Conservation (phyloP, 2,329 filamentous ascomycete species). For the Lachnellula cervina region DNA sequence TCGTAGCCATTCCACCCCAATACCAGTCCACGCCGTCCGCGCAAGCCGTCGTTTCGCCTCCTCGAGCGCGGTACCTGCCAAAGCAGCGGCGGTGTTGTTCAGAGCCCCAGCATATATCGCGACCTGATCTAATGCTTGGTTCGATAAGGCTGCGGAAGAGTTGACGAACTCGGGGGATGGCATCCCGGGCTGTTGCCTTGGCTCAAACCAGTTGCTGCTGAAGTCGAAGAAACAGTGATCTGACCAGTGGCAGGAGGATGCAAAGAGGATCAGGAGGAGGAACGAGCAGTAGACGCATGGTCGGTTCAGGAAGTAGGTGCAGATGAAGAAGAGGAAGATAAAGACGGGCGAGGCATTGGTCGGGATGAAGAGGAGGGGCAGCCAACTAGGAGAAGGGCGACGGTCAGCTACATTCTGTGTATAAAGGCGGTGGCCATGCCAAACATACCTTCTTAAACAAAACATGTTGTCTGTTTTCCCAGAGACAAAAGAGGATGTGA, state of each 20-base stretch:
- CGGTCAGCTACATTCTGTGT: slow-evolving; percentile 13
- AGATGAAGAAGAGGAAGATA: slow-evolving; percentile 83
- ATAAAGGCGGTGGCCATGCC: background rate
- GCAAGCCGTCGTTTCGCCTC: slow-evolving; percentile 47
- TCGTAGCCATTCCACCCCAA: slow-evolving; percentile 81
- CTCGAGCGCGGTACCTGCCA: slow-evolving; percentile 64
- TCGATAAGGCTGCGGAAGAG: slow-evolving; percentile 19
- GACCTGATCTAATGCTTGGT: slow-evolving; percentile 33
- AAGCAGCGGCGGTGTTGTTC: slow-evolving; percentile 64
- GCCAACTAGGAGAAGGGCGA: slow-evolving; percentile 54
- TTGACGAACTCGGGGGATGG: slow-evolving; percentile 23
- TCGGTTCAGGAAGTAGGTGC: slow-evolving; percentile 93
- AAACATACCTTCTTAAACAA: slow-evolving; percentile 53
- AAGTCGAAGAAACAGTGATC: slow-evolving; percentile 93
- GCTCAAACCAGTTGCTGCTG: slow-evolving; percentile 84
- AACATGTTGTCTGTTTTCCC: slow-evolving; percentile 45
- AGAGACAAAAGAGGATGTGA: slow-evolving; percentile 1
- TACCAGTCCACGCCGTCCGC: slow-evolving; percentile 64
- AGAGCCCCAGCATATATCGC: slow-evolving; percentile 39
- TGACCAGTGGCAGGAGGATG: slow-evolving; percentile 85
- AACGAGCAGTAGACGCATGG: slow-evolving; percentile 98
- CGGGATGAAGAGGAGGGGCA: slow-evolving; percentile 82
- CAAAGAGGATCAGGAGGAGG: slow-evolving; percentile 89
- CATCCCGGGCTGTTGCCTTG: slow-evolving; percentile 42
- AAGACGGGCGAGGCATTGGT: slow-evolving; percentile 81